Percentiles rank a stretch among this genome's conserved stretches.
Conservation (phyloP, 345 rosid species). For the Hibiscus syriacus region DNA sequence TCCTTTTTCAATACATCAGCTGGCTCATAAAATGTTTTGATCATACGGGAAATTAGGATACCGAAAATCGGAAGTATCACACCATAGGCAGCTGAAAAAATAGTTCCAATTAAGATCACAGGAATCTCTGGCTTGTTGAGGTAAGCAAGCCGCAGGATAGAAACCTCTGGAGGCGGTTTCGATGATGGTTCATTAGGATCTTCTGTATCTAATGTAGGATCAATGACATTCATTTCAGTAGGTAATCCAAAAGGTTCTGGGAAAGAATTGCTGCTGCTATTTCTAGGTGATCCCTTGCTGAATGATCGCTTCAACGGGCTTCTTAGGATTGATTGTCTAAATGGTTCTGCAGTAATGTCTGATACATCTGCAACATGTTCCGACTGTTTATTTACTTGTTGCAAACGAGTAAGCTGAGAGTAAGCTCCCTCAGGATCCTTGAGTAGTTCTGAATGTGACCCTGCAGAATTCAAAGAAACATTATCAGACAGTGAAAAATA, state of each 20-base stretch:
- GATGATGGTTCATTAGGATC: constrained; percentile 13
- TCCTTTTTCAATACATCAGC: constrained; percentile 52
- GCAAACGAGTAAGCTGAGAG: constrained; percentile 69
- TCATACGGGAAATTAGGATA: constrained; percentile 41
- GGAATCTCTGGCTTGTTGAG: constrained; percentile 86
- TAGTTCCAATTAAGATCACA: constrained; percentile 45
- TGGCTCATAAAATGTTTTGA: constrained; percentile 49
- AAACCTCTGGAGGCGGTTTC: constrained; percentile 32
- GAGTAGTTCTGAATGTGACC: constrained; percentile 60
- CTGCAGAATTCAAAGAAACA: constrained; percentile 21
- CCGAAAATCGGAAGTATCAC: constrained; percentile 54
- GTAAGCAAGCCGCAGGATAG: constrained; percentile 47
- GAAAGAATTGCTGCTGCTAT: constrained; percentile 52
- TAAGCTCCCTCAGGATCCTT: constrained; percentile 77
- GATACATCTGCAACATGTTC: constrained; percentile 33
- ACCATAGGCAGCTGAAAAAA: constrained; percentile 47
- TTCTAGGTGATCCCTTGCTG: constrained; percentile 57
- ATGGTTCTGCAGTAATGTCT: constrained; percentile 25
- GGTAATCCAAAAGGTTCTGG: constrained; percentile 50
- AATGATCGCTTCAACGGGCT: constrained; percentile 34
- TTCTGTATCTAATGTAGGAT: constrained; percentile 23
- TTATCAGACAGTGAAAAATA: not conserved
- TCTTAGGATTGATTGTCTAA: constrained; percentile 34
- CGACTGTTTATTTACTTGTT: constrained; percentile 47
- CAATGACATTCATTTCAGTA: constrained; percentile 29